Base-by-base conservation (phyloP, 2,329 filamentous ascomycete species). In the Neonectria magnoliae region DNA sequence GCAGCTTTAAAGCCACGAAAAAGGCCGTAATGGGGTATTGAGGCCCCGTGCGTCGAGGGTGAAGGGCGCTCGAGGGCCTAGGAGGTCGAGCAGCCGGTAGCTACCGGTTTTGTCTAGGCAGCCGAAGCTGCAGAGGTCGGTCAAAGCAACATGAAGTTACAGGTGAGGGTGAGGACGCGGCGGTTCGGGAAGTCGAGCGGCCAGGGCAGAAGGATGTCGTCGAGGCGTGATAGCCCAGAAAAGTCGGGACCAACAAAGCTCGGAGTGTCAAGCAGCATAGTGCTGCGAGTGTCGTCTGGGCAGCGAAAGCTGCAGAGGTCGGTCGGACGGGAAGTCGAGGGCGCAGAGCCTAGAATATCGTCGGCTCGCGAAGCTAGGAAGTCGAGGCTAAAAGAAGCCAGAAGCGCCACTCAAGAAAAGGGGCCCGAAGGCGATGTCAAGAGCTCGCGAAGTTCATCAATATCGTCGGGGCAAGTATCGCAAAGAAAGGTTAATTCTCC, bases 261-360 rank as follows among this genome's bases (percentile, higher is more conserved):
- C 42, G 42, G 42, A 22, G 42, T 38, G 42, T 60, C 50, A 53
- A 59, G 56, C 36, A 64, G 55, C 61, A 41, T 50, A 20, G 42
- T 47, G 56, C 55, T 56, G 56, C 50, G 3, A 41, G 50, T 51
- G 27, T 64, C 42, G 48, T 57, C 53, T 55, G 64, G 60, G 64
- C 56, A 63, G 64, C 52, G 51, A 33, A 50, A 54, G 60, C 64
- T 63, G 56, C 56, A 60, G 64, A 66, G 45, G 59, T 62, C 59
- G 59, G 64, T 66, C 64, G 60, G 29, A 62, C n/a, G 60, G 57
- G 57, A 44, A 51, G 53, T 56, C 47, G 57, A 64, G 53, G 64
- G 60, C 51, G 51, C 60, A 22, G 45, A 47, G 64, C 47, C 55
- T 53, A 38, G 27, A 56, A 56, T 57, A 51, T 62, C 42, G 42